phyloP scores from a whole-genome alignment of 805 yeast genomes.

The Kurtzmaniella cleridarum region DNA sequence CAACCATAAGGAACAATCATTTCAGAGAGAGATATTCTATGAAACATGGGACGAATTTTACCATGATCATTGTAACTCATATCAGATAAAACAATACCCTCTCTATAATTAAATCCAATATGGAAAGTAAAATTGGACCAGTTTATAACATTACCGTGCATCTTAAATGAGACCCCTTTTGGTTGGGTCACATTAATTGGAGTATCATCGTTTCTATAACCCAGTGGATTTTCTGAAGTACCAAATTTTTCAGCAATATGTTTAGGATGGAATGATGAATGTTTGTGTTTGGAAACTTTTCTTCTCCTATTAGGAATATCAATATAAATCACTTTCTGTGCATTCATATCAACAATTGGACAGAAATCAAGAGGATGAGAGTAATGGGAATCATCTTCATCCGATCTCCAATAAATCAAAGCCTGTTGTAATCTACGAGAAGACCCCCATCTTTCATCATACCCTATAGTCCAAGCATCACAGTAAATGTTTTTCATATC shows the following conservation, averaged over 20 bases:
- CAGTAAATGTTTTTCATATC: constrained; percentile 60
- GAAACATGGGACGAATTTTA: constrained; percentile 66
- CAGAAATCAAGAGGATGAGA: constrained; percentile 77
- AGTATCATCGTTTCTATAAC: constrained; percentile 56
- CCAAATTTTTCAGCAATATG: constrained; percentile 60
- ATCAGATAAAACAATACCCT: constrained; percentile 75
- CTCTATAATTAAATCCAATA: constrained; percentile 81
- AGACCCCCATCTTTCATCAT: constrained; percentile 75
- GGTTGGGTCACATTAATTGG: constrained; percentile 75
- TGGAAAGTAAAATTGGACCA: constrained; percentile 80
- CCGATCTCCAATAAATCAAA: constrained; percentile 67
- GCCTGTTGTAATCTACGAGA: constrained; percentile 75
- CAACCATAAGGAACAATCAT: constrained; percentile 84
- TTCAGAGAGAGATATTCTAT: constrained; percentile 71
- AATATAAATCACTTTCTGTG: constrained; percentile 60
- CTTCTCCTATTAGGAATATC: constrained; percentile 75
- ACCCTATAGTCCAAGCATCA: constrained; percentile 68
- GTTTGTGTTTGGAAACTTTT: constrained; percentile 62
- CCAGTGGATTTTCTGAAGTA: constrained; percentile 35
- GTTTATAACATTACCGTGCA: constrained; percentile 62
- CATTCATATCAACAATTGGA: constrained; percentile 75
- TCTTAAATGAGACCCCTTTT: constrained; percentile 72
- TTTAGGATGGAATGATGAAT: constrained; percentile 64
- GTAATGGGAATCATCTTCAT: constrained; percentile 73
- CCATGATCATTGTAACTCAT: constrained; percentile 74